Base-by-base conservation (phyloP, 176 grass and related monocot genomes). In the Zizania latifolia region DNA sequence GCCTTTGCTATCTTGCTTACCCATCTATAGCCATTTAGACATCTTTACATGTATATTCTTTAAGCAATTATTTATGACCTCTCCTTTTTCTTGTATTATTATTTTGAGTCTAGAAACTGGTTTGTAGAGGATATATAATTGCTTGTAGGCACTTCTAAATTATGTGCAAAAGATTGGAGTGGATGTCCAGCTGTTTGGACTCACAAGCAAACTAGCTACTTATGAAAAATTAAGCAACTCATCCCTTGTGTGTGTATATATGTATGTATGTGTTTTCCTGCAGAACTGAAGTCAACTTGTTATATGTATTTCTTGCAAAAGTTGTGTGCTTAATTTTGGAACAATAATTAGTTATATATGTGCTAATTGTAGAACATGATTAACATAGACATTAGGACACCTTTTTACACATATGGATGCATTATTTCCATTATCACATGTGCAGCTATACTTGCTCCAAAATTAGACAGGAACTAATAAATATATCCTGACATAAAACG, bases 1-100 rank as follows among this genome's bases (percentile, higher is more conserved):
- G 13, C 35, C 33, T 75, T 86, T 67, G 26, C 38, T 79, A 68
- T 59, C 80, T 79, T 83, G 85, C 51, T 87, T 83, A 87, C 26
- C 74, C 85, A 50, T 62, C 61, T 87, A 74, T 87, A 32, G 80
- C 32, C 32, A 78, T 74, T 12, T 74, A 29, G 53, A 43, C 39
- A 61, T 43, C 67, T 82, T 65, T 68, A 62, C 48, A 53, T 53
- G 8, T 65, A 73, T 61, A 66, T 60, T 83, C 59, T 51, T 45
- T 39, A 77, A 62, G 65, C 41, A 11, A 39, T 29, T 62, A 24
- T 62, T 70, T 63, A 71, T 54, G 65, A 54, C 68, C 79, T 78
- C 79, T 73, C 24, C 29, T 86, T 86, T 76, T 35, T 43, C 26
- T 24, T 23, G 32, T 7, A 6, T 35, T 27, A 10, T 31, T 71